Conservation (phyloP, 1,284 basidiomycete species). For the Anthracocystis setariae region DNA sequence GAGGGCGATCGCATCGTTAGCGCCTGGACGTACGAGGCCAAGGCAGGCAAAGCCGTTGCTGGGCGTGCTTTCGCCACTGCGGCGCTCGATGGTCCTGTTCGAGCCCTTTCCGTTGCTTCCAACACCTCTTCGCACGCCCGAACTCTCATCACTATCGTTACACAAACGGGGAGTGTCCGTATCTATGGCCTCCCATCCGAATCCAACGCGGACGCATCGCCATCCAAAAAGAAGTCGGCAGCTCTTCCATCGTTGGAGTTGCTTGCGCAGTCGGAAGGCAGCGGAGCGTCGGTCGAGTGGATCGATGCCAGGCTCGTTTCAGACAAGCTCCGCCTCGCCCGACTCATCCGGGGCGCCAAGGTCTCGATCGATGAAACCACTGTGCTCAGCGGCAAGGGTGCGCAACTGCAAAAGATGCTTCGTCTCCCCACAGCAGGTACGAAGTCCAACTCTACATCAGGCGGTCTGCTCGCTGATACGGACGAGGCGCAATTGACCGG, state of each 20-base stretch:
- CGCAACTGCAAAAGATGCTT: constrained; percentile 29
- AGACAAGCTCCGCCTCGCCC: constrained; percentile 49
- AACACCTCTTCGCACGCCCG: constrained; percentile 64
- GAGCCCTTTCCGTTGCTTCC: constrained; percentile 52
- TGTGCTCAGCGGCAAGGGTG: constrained; percentile 37
- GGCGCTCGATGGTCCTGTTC: constrained; percentile 67
- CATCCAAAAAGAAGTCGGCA: constrained; percentile 43
- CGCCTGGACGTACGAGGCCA: constrained; percentile 72
- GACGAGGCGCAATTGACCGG: constrained; percentile 41
- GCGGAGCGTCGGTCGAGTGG: constrained; percentile 28
- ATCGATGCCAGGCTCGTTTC: constrained; percentile 46
- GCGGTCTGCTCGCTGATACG: constrained; percentile 22
- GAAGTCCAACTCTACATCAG: constrained; percentile 9
- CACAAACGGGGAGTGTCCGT: constrained; percentile 59
- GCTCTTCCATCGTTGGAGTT: constrained; percentile 41
- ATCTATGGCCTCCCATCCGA: constrained; percentile 56
- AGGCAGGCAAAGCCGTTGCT: constrained; percentile 16
- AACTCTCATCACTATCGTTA: constrained; percentile 67
- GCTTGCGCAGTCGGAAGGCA: constrained; percentile 26
- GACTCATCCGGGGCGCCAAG: constrained; percentile 58
- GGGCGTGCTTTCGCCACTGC: constrained; percentile 62
- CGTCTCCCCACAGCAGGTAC: constrained; percentile 14
- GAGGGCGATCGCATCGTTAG: constrained; percentile 81
- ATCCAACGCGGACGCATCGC: constrained; percentile 37
- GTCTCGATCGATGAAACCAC: constrained; percentile 52